Evolutionary conservation across 2,329 filamentous ascomycete species (phyloP).

Genomic region (Penicillium sp.): DNA sequence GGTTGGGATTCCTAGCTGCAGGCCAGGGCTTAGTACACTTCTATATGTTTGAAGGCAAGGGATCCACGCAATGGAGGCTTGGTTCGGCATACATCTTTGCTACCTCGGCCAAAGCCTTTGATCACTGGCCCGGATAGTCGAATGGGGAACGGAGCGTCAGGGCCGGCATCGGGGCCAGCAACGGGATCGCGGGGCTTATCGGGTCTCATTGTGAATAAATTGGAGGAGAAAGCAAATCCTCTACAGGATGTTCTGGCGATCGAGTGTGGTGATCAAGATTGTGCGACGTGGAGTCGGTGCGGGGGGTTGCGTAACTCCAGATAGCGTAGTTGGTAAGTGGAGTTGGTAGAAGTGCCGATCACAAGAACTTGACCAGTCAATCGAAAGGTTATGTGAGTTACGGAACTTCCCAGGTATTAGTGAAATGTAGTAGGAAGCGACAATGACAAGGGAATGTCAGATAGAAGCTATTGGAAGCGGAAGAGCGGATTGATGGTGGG

Average conservation of each 20-base stretch:
- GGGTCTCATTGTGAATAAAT: constrained; percentile 43
- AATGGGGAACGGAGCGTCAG: constrained; percentile 76
- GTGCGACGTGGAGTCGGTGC: background rate
- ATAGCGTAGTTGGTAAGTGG: background rate
- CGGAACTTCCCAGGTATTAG: background rate
- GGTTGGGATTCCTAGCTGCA: constrained; percentile 88
- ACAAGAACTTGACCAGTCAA: background rate
- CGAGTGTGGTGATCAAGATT: background rate
- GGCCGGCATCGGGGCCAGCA: constrained; percentile 72
- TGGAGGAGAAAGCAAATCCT: background rate
- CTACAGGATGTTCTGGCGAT: background rate
- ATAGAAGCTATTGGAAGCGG: background rate
- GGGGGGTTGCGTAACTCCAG: background rate
- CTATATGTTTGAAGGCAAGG: background rate
- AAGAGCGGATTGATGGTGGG: constrained; percentile 9
- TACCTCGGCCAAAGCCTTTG: constrained; percentile 89
- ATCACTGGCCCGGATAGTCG: constrained; percentile 84
- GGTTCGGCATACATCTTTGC: constrained; percentile 68
- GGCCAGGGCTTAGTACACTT: background rate
- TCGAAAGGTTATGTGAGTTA: background rate
- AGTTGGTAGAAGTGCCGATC: background rate
- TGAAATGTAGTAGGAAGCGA: background rate
- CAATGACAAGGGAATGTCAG: constrained; percentile 1
- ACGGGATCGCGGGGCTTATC: constrained; percentile 64
- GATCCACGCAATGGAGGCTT: background rate